These are phyloP conservation scores for Arctium lappa DNA, from an alignment of 129 eudicot species.

Conservation along the genomic window DNA sequence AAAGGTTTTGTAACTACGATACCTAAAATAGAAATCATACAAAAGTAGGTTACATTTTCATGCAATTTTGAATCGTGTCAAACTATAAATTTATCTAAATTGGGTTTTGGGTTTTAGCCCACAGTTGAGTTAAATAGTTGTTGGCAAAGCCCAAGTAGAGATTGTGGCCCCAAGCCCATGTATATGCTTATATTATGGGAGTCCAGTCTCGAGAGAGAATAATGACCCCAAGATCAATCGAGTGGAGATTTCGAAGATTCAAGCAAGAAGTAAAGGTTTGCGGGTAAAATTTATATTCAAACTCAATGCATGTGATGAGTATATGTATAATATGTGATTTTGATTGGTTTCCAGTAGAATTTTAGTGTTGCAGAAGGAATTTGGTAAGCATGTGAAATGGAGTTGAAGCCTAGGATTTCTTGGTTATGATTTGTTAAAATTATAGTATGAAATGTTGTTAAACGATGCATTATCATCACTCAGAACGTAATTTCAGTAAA, in stretches of 20 bases:
- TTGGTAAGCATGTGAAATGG: neutral
- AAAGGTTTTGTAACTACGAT: no score
- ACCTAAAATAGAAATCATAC: no score
- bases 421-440: neutral
- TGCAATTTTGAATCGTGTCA: no score
- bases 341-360: neutral
- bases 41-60: no score
- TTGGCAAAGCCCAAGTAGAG: neutral
- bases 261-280: neutral
- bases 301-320: neutral
- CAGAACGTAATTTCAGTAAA: neutral
- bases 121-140: neutral
- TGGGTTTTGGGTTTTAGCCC: neutral
- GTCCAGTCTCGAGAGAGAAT: no score
- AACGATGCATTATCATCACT: neutral
- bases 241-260: neutral
- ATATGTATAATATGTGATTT: neutral
- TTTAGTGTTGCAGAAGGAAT: neutral
- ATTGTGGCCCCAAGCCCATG: neutral
- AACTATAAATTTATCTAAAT: no score
- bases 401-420: neutral
- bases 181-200: no score
- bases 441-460: neutral
- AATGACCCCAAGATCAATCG: neutral
- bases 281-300: neutral